Evolutionary conservation across 306 rosid genomes (phyloP), one percentile per base, ranked within the genome.

Genomic region (Vicia villosa): DNA sequence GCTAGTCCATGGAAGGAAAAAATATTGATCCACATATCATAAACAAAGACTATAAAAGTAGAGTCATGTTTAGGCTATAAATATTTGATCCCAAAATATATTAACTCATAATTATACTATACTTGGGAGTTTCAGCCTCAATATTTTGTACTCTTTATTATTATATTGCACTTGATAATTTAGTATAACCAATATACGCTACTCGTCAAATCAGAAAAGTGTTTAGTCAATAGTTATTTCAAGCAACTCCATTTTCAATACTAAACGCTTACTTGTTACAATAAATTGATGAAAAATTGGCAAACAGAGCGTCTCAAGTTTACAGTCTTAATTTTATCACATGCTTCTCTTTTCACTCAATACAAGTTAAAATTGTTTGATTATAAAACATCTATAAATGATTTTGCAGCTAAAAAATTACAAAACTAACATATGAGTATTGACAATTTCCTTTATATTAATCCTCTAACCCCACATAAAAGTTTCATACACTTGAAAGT

Each of bases 11-110:
- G 37, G 46, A 16, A 1, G n/a, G 16, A 24, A 11, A 45, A 63
- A 17, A 54, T 12, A 5, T 32, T 26, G 43, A 22, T 42, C 12
- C 19, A 42, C 56, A 51, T 65, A 58, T 55, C 78, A 79, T 26
- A 9, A 30, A 17, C 49, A 46, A 57, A 19, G 32, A 30, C 3
- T 14, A 9, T 7, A 54, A 54, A 22, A 12, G 5, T 10, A 54
- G 36, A 4, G 8, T 4, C 10, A 12, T 54, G 5, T 11, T 54
- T 6, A 46, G 8, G 36, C 36, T 5, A 12, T 12, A 54, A 5
- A 54, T 34, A 54, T 11, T 12, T 22, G 16, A 20, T 52, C 58
- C 32, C 7, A 52, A 21, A 21, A 52, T 10, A 52, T 10, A 4
- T 52, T 52, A 10, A 52, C 7, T 11, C 32, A 47, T 52, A 21